Evolutionary conservation across 805 yeast species (phyloP), one percentile per base, ranked within the genome.

Genomic region (Pichia californica): DNA sequence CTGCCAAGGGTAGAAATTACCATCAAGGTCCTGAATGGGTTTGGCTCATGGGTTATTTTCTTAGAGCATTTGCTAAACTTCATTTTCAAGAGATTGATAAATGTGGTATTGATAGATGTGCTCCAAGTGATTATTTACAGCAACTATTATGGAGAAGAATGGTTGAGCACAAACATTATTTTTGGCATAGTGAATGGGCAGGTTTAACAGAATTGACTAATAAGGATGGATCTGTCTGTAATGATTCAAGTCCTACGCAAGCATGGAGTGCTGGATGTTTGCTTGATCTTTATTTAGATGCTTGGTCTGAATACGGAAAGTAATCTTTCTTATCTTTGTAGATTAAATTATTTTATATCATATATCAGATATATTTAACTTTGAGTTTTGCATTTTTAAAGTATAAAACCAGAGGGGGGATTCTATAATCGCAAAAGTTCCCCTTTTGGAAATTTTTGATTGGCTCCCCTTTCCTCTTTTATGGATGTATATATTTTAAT

Each of bases 21-120:
- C 99, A 91, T 63, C 98, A 91, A 66, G 99, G 99, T 2, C 99
- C 99, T 2, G 99, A 93, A 60, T 91, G 99, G 99, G 84, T 86
- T 28, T 91, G 97, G 97, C 76, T 80, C 46, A 71, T 74, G 21
- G 99, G 99, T 3, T 88, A 79, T 62, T 91, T 88, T 58, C 64
- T 93, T 52, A 75, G 97, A 50, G 95, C 98, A 0, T 79, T 71
- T 54, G 67, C 76, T 31, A 61, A 66, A 36, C 77, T 83, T 57
- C 78, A 80, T 52, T 61, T 70, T 37, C 45, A 56, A 3, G 39
- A 31, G 7, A n/a, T 25, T 20, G 38, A 41, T 30, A 30, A 26
- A 16, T 38, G 46, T 16, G 18, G 28, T 14, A 21, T 13, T 19
- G 36, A 40, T 11, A 32, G 27, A 6, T 63, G 61, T 11, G 43